phyloP scores from a whole-genome alignment of 2,329 filamentous ascomycete species.

The Diaporthe humulicola region DNA sequence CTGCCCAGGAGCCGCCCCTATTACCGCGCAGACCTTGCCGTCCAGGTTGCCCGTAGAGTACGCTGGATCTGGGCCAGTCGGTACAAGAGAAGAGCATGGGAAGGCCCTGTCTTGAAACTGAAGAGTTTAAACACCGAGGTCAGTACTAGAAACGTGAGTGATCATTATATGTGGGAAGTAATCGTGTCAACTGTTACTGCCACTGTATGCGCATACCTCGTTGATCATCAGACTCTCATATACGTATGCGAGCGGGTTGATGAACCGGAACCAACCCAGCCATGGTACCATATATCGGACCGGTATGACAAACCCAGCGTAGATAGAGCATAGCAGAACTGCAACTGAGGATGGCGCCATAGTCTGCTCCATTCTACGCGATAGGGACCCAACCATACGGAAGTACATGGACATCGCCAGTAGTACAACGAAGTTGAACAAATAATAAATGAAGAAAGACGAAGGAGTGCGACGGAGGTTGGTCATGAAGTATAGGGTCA shows the following conservation, averaged over 20 bases:
- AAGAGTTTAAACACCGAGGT: no score
- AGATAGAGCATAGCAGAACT: conserved; percentile 67
- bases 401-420: conserved; percentile 66
- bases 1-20: no score
- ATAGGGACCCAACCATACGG: conserved; percentile 62
- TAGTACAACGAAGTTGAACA: conserved; percentile 62
- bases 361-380: conserved; percentile 65
- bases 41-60: no score
- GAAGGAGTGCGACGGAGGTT: conserved; percentile 68
- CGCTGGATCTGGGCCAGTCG: no score
- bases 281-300: conserved; percentile 58
- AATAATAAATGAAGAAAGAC: conserved; percentile 66
- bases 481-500: conserved; percentile 76
- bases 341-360: conserved; percentile 66
- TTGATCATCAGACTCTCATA: no score
- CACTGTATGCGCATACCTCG: no score
- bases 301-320: conserved; percentile 65
- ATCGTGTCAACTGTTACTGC: no score
- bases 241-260: conserved; percentile 65
- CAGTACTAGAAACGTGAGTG: no score
- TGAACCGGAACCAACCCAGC: conserved; percentile 64
- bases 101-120: no score
- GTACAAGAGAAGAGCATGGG: no score
- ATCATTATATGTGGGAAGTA: no score
- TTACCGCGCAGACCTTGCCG: no score